Evolutionary conservation across 164 flowering plant species (phyloP).

Genomic region (Pachysandra terminalis): DNA sequence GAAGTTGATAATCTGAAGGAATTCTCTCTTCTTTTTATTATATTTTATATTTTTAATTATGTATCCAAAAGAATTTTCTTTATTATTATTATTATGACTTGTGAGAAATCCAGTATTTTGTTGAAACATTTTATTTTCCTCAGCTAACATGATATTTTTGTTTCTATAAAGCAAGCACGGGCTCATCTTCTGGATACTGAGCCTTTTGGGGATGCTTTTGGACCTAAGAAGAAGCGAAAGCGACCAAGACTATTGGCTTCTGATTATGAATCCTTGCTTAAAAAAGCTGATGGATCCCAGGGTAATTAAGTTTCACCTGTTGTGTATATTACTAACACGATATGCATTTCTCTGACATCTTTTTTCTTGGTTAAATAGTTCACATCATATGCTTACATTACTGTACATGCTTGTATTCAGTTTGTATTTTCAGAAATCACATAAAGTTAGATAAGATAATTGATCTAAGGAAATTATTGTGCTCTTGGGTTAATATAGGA

Average conservation of each 20-base stretch:
- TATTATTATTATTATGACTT: too few species aligned
- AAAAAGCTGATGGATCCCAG: conserved; percentile 79
- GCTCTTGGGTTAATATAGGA: background rate
- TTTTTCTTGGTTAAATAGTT: too few species aligned
- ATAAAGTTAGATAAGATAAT: background rate
- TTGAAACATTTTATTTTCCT: conserved; percentile 1
- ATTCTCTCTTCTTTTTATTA: too few species aligned
- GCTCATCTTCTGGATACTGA: conserved; percentile 87
- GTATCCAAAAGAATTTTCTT: too few species aligned
- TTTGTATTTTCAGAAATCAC: background rate
- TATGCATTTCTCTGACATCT: background rate
- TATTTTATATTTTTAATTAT: too few species aligned
- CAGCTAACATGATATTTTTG: conserved; percentile 1
- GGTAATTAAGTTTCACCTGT: conserved; percentile 33
- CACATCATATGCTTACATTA: background rate
- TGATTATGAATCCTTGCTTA: conserved; percentile 77
- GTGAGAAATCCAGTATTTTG: background rate
- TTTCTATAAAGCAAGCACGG: conserved; percentile 63
- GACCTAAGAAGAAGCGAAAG: conserved; percentile 89
- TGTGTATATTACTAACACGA: background rate
- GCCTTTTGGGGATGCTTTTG: conserved; percentile 86
- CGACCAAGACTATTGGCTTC: conserved; percentile 79
- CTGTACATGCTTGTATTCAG: background rate
- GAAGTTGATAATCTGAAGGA: too few species aligned
- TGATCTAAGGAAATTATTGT: background rate